Base-by-base conservation (phyloP, 148 eudicot species). In the Cornus suecica region DNA sequence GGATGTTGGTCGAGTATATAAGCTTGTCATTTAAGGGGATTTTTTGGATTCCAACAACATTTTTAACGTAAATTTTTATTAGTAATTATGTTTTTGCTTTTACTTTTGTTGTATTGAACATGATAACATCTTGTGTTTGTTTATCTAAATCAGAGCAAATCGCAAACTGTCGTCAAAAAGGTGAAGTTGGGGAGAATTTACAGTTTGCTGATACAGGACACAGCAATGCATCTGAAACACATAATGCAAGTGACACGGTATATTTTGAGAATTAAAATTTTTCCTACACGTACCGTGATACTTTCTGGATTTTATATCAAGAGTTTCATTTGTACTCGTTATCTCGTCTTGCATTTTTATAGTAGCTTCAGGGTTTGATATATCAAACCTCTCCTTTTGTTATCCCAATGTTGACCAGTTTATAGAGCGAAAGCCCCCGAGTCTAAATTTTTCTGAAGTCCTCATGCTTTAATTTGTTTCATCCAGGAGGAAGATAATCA, bases 401-500 rank as follows among this genome's bases (percentile, higher is more conserved):
- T 48, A 48, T 13, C 15, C 3, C n/a, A n/a, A n/a, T n/a, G n/a
- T n/a, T n/a, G n/a, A n/a, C n/a, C n/a, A n/a, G n/a, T n/a, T n/a
- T n/a, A n/a, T n/a, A n/a, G n/a, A n/a, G n/a, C n/a, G n/a, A n/a
- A n/a, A n/a, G n/a, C n/a, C n/a, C n/a, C n/a, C n/a, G n/a, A n/a
- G n/a, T n/a, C n/a, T n/a, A n/a, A n/a, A n/a, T n/a, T n/a, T n/a
- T n/a, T n/a, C n/a, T n/a, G n/a, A 34, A 74, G 23, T 23, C 23
- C 54, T 25, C 23, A 69, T 69, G 1, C 2, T 34, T 2, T 22
- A 37, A 25, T 72, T 72, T 10, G 26, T 34, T 37, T 29, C 8
- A 70, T 66, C 63, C 80, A 84, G 87, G 84, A 83, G 77, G 82
- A 80, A 52, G 89, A 81, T 0, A 84, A 83, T 1, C 70, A 78